Conservation (phyloP, 2,329 filamentous ascomycete genomes). For the Beauveria caledonica region DNA sequence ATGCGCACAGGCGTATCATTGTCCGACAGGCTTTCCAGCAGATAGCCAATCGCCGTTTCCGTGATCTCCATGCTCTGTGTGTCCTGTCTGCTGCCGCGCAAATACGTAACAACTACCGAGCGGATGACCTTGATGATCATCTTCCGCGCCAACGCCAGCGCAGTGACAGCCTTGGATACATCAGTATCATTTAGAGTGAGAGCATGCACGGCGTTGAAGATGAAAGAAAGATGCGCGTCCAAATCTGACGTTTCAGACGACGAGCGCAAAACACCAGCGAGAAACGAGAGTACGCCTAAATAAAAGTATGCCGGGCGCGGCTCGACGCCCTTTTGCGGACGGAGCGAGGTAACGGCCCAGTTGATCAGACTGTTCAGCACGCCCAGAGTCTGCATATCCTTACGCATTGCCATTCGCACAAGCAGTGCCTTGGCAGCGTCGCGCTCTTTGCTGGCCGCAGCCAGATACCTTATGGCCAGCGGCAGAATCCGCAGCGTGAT, state of each 20-base stretch:
- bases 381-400: conserved; percentile 76
- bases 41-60: conserved; percentile 73
- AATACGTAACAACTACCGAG: conserved; percentile 58
- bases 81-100: conserved; percentile 42
- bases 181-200: conserved; percentile 45
- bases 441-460: conserved; percentile 73
- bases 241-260: conserved; percentile 70
- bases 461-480: conserved; percentile 63
- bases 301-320: conserved; percentile 59
- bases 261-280: conserved; percentile 62
- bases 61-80: conserved; percentile 46
- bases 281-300: conserved; percentile 70
- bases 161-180: conserved; percentile 46
- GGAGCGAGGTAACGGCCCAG: conserved; percentile 61
- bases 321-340: conserved; percentile 28
- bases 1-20: conserved; percentile 86
- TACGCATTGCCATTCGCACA: conserved; percentile 71
- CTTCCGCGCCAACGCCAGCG: conserved; percentile 74
- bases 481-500: conserved; percentile 64
- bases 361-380: conserved; percentile 59
- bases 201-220: conserved; percentile 57
- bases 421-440: conserved; percentile 80
- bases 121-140: conserved; percentile 78
- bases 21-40: conserved; percentile 72
- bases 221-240: conserved; percentile 52